Base-by-base conservation (phyloP, 106 monocot genomes). In the Dioscorea zingiberensis region DNA sequence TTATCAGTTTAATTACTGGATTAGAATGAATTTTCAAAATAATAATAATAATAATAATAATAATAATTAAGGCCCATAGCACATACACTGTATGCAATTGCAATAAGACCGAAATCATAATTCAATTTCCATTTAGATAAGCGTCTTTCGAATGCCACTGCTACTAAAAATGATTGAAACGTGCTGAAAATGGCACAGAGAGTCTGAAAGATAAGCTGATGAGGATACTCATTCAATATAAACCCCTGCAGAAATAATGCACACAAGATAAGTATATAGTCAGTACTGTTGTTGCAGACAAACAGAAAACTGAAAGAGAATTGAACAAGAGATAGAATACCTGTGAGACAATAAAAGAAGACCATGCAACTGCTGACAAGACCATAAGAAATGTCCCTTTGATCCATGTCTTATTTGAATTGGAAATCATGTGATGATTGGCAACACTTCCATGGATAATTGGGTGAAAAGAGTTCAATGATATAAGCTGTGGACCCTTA, bases 151-250 rank as follows among this genome's bases (percentile, higher is more conserved):
- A 83, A 74, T 13, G 44, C 51, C 17, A 77, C 18, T 0, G 83
- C 83, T 14, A 74, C 63, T 24, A 83, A 4, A 29, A 87, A 68
- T 11, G 80, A 59, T 48, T 83, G 78, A 11, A 80, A 3, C 19
- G 73, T 66, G 73, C 80, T 87, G 46, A 79, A 77, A 22, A 74
- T 21, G 63, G 74, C 73, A 48, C 71, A 70, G 30, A 80, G 16
- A 25, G 83, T 61, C 1, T 76, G 80, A 38, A 80, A 58, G 19
- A 83, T 76, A 55, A 87, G 74, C 73, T 83, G 83, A 2, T 76
- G 66, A 53, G 82, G 69, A 55, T 64, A 87, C 61, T 83, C 83
- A 9, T 63, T 77, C 26, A 87, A 25, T 25, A 87, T 10, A 14
- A 69, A 14, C 1, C 83, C 83, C 86, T 87, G 69, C 27, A 11